Evolutionary conservation across 2,329 filamentous ascomycete genomes (phyloP).

Genomic region (Xylaria sp.): DNA sequence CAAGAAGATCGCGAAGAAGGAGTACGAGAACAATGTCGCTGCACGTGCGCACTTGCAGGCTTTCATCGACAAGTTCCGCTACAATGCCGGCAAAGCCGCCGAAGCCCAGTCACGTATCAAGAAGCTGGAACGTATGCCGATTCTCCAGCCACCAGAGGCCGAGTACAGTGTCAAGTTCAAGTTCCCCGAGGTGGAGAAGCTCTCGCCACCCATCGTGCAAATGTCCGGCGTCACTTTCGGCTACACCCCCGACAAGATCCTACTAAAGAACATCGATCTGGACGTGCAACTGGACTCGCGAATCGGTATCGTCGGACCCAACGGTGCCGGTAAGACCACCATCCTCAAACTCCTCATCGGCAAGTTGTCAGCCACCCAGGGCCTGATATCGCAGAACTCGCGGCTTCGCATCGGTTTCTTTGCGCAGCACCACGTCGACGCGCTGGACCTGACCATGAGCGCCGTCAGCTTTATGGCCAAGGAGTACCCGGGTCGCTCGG

Average conservation of each 20-base stretch:
- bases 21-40: slow-evolving; percentile 99
- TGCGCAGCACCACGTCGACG: slow-evolving; percentile 97
- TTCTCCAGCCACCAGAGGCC: slow-evolving; percentile 87
- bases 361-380: slow-evolving; percentile 78
- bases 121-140: slow-evolving; percentile 96
- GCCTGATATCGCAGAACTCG: slow-evolving; percentile 87
- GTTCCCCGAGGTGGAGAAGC: slow-evolving; percentile 97
- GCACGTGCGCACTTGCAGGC: slow-evolving; percentile 92
- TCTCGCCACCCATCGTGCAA: slow-evolving; percentile 96
- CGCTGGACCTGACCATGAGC: slow-evolving; percentile 86
- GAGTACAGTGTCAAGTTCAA: slow-evolving; percentile 97
- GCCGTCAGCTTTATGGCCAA: slow-evolving; percentile 97
- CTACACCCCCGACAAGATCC: slow-evolving; percentile 80
- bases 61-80: slow-evolving; percentile 99
- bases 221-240: slow-evolving; percentile 95
- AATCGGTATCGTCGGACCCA: slow-evolving; percentile 98
- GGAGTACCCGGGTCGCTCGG: slow-evolving; percentile 86
- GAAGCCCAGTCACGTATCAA: slow-evolving; percentile 99
- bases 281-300: slow-evolving; percentile 98
- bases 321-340: slow-evolving; percentile 98
- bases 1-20: slow-evolving; percentile 93
- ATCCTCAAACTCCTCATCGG: slow-evolving; percentile 97
- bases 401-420: slow-evolving; percentile 95
- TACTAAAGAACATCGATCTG: slow-evolving; percentile 88
- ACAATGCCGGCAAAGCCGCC: slow-evolving; percentile 98